Base-by-base conservation (phyloP, 768 basidiomycete genomes). In the Mycena capillaripes region DNA sequence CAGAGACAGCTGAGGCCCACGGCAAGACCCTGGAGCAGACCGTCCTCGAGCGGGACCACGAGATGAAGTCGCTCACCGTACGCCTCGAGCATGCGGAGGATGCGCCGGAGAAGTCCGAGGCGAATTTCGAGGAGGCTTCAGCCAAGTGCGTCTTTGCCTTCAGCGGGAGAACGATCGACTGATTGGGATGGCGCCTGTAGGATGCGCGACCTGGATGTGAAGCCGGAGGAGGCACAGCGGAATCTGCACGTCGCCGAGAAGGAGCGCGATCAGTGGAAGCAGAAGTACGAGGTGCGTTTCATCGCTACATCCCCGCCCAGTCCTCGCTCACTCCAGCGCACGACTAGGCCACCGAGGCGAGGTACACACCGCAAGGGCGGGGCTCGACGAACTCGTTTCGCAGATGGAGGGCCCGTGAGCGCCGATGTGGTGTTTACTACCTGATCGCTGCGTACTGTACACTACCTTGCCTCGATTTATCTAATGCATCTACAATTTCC, bases 61-160 rank as follows among this genome's bases (percentile, higher is more conserved):
- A 88, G 75, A 89, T 93, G 76, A 82, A 82, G 38, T 92, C 92
- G 0, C 87, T 89, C 65, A 90, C 92, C 8, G 74, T 48, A 32
- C 86, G 89, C n/a, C 84, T 92, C 70, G 87, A 92, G 74, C 85
- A 87, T 73, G 75, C 85, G 21, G 93, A 94, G 79, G 38, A 25
- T n/a, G 30, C 23, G 60, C 69, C 64, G 3, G 68, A 61, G 12
- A 48, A 40, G 46, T 8, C 21, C 53, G 0, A 87, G 88, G 77
- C 81, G 88, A 90, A 91, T 76, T 82, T 91, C 72, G 92, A 93
- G 83, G 93, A 94, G 76, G 92, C 91, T 4, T 88, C 89, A 23
- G 93, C 93, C 82, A 93, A 92, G 93, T 94, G 78, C 77, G 91
- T 88, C 4, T 27, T 34, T 7, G 19, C n/a, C 11, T 7, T 32